Conservation (phyloP, 768 basidiomycete genomes). For the Tubosaeta sp. region DNA sequence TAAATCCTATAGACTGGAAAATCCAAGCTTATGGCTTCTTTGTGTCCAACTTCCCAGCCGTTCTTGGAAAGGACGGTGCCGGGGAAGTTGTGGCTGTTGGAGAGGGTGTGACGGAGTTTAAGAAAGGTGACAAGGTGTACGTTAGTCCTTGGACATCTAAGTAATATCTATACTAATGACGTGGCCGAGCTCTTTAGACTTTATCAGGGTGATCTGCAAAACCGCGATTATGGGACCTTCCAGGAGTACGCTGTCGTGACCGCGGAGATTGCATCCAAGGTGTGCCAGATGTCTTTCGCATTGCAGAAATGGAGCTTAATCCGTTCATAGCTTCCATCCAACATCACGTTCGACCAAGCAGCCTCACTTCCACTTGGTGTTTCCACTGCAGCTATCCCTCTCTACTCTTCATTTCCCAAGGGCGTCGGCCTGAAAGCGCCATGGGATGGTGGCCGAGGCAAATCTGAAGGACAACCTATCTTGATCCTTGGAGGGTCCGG, state of each 20-base stretch:
- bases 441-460: slow-evolving; percentile 31
- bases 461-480: slow-evolving; percentile 28
- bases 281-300: background rate
- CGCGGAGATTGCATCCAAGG: slow-evolving; percentile 20
- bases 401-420: slow-evolving; percentile 27
- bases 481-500: slow-evolving; percentile 36
- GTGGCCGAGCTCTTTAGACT: slow-evolving; percentile 11
- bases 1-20: slow-evolving; percentile 45
- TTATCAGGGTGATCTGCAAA: slow-evolving; percentile 4
- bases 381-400: slow-evolving; percentile 28
- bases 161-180: too few species aligned
- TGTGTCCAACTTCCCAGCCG: slow-evolving; percentile 28
- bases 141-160: background rate
- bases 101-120: slow-evolving; percentile 34
- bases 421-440: slow-evolving; percentile 32
- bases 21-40: slow-evolving; percentile 6
- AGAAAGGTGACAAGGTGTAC: slow-evolving; percentile 31
- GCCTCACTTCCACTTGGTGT: slow-evolving; percentile 34
- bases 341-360: slow-evolving; percentile 35
- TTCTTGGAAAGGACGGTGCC: slow-evolving; percentile 37
- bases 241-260: slow-evolving; percentile 26
- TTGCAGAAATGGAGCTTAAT: slow-evolving; percentile 9
- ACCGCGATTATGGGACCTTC: slow-evolving; percentile 13
- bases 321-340: slow-evolving; percentile 32
- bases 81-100: slow-evolving; percentile 39